Conservation (phyloP, 805 yeast genomes). For the Priceomyces medius region DNA sequence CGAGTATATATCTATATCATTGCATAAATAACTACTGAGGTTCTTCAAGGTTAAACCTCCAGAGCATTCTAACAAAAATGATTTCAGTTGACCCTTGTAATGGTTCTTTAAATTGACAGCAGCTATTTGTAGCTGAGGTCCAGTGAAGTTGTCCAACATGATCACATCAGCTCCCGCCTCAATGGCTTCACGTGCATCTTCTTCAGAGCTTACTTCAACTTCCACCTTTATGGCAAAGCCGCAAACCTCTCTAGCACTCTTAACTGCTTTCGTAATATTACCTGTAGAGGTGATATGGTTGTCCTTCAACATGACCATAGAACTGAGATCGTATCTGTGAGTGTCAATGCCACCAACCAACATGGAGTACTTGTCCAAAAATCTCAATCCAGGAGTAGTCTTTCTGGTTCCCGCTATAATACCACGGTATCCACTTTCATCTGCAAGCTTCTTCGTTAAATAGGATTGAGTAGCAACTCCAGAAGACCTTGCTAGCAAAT, state of each 20-base stretch:
- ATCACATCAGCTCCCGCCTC: conserved; percentile 93
- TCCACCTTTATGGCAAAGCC: conserved; percentile 91
- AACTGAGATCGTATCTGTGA: conserved; percentile 85
- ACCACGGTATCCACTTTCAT: conserved; percentile 69
- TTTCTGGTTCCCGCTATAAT: conserved; percentile 93
- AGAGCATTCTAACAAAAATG: conserved; percentile 80
- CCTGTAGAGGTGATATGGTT: conserved; percentile 94
- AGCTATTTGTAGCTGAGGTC: conserved; percentile 60
- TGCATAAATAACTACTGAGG: conserved; percentile 61
- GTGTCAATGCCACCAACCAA: conserved; percentile 92
- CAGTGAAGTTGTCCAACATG: conserved; percentile 87
- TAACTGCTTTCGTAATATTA: conserved; percentile 81
- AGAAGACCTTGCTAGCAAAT: conserved; percentile 75
- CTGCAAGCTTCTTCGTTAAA: conserved; percentile 58
- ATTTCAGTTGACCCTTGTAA: conserved; percentile 47
- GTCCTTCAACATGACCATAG: conserved; percentile 96
- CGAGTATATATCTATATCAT: conserved; percentile 84
- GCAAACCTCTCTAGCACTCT: conserved; percentile 71
- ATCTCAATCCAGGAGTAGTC: conserved; percentile 94
- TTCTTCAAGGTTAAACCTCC: conserved; percentile 83
- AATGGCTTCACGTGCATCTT: conserved; percentile 89
- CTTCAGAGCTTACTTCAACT: conserved; percentile 84
- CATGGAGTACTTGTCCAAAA: conserved; percentile 91
- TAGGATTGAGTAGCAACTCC: conserved; percentile 83
- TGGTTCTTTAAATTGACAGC: conserved; percentile 60